These are phyloP conservation scores for Fomitopsis palustris DNA, from an alignment of 1,284 basidiomycete genomes.

Conservation along the genomic window DNA sequence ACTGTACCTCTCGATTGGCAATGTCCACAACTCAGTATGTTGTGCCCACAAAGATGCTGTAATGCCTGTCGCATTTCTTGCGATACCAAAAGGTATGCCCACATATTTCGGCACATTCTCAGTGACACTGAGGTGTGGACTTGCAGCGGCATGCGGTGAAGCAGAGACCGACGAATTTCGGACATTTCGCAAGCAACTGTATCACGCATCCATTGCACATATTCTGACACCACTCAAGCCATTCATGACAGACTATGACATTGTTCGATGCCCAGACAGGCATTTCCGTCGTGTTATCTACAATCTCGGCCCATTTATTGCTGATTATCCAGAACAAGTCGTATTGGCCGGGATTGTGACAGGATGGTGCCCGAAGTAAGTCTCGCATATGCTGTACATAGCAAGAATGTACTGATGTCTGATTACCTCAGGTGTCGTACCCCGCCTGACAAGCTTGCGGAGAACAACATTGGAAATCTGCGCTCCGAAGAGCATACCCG, in stretches of 20 bases:
- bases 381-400: neutral
- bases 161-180: constrained; percentile 10
- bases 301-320: constrained; percentile 27
- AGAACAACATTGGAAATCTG: too few relatives aligned
- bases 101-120: neutral
- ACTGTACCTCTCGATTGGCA: constrained; percentile 15
- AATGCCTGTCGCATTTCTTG: constrained; percentile 16
- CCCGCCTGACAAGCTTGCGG: too few relatives aligned
- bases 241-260: constrained; percentile 18
- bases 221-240: constrained; percentile 16
- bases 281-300: constrained; percentile 22
- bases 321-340: constrained; percentile 29
- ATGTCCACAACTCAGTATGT: constrained; percentile 15
- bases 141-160: neutral
- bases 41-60: constrained; percentile 20
- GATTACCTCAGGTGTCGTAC: too few relatives aligned
- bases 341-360: constrained; percentile 11
- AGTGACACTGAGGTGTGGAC: too few relatives aligned
- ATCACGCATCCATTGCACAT: constrained; percentile 2
- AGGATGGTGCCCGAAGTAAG: constrained; percentile 19
- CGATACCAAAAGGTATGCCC: constrained; percentile 23
- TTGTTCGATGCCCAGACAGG: constrained; percentile 20
- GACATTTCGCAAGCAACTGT: too few relatives aligned
- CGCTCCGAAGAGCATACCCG: too few relatives aligned
- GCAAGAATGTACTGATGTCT: too few relatives aligned